Base-by-base conservation (phyloP, 345 rosid species). In the Eucalyptus sp. region DNA sequence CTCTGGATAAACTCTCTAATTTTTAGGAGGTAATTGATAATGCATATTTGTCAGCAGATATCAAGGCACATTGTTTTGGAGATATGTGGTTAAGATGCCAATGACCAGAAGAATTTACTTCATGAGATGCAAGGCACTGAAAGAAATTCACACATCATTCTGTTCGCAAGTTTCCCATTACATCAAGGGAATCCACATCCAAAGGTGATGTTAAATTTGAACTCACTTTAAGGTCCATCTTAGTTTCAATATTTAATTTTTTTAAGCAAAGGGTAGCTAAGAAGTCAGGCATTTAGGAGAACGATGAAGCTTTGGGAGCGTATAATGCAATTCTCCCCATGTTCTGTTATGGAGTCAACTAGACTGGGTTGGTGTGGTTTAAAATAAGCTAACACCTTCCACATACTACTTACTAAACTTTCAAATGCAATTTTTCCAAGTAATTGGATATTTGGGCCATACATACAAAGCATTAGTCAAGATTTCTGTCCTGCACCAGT, bases 1-100 rank as follows among this genome's bases (percentile, higher is more conserved):
- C 99, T 37, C 46, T 95, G 92, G 92, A 62, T 81, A 89, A 31
- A 76, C 83, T 76, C 44, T 17, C 83, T 37, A 76, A 76, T 37
- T 18, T 76, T 76, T 10, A 37, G 48, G 46, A 76, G 27, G 83
- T 20, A 37, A 76, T 6, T 18, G 15, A 76, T 9, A 76, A 76
- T 37, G 15, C 83, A 37, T 76, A 76, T 76, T 20, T 37, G 5
- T 20, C 48, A 37, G 46, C 7, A 2, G 48, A 76, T 76, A 76
- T 76, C 83, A 37, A 37, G 83, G 48, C 83, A 37, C 46, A 37
- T 18, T 8, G 10, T 76, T 37, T 76, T 76, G 46, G 83, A 76
- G 83, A 76, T 37, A 37, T 41, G 83, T 10, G 83, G 27, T 76
- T 10, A 76, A 76, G 83, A 76, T 37, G 27, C 46, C 25, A 10